Base-by-base conservation (phyloP, 805 yeast genomes). In the Candida bentonensis region DNA sequence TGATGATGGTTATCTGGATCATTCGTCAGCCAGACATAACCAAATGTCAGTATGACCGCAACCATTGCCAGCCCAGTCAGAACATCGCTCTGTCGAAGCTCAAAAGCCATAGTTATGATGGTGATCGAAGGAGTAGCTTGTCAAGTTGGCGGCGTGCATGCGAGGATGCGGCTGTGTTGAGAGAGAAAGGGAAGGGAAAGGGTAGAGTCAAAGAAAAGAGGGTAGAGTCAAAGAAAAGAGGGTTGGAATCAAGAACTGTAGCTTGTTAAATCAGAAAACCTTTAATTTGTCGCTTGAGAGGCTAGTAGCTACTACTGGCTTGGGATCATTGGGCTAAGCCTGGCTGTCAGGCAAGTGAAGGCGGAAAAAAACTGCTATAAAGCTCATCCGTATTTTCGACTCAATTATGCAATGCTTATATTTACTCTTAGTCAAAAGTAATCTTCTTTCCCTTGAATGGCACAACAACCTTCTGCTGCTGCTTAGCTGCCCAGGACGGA, bases 401-500 rank as follows among this genome's bases (percentile, higher is more conserved):
- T n/a, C n/a, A n/a, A n/a, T n/a, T n/a, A 25, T 25, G 27, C 27
- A 25, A 25, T 25, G 7, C 27, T 25, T 25, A 9, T 30, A 9
- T 30, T 4, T n/a, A 11, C 7, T 4, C 5, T 17, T 46, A 73
- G 53, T 79, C 86, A 59, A 88, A 88, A 3, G 71, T 77, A 52
- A 82, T 73, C 68, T 88, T 89, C 65, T 86, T 88, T 58, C 98
- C 98, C 43, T 68, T 61, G 58, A 87, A 87, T 58, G 79, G 76
- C 42, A 71, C 78, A 46, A 76, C 74, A 52, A 81, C 82, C 56
- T 83, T 82, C 22, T 78, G 83, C 50, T 73, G 63, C 65, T 74
- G 77, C 66, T 83, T 84, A 21, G 98, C 98, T 53, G 76, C 79
- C 99, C 99, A 92, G 2, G 98, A 92, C n/a, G 99, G 99, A 73